phyloP scores from a whole-genome alignment of 2,329 filamentous ascomycete genomes.

The Exophiala lecanii-corni region DNA sequence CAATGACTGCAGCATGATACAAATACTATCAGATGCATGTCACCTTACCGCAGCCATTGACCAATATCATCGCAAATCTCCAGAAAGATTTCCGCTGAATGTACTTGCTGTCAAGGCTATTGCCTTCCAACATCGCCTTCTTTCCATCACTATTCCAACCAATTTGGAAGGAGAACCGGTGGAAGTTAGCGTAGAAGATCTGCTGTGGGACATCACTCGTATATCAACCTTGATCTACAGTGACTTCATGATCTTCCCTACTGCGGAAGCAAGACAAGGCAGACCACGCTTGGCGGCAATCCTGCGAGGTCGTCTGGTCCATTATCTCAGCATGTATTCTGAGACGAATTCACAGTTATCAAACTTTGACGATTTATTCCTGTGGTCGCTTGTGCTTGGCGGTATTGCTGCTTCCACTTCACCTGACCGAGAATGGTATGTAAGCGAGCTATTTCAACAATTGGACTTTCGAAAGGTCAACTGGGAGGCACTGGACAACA shows the following conservation, averaged over 20 bases:
- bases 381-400: constrained; percentile 6
- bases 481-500: not conserved
- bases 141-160: not conserved
- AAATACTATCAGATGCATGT: constrained; percentile 1
- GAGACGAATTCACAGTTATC: not conserved
- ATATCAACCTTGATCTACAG: constrained; percentile 4
- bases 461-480: constrained; percentile 22
- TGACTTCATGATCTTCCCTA: constrained; percentile 3
- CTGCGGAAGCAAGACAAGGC: not conserved
- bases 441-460: not conserved
- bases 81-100: not conserved
- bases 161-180: not conserved
- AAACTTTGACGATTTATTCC: not conserved
- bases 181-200: not conserved
- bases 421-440: constrained; percentile 1
- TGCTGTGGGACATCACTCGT: not conserved
- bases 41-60: constrained; percentile 3
- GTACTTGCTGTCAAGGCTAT: constrained; percentile 3
- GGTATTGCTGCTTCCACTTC: constrained; percentile 2
- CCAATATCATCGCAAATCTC: constrained; percentile 1
- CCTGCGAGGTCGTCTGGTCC: not conserved
- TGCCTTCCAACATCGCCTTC: constrained; percentile 5
- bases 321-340: not conserved
- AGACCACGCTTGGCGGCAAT: not conserved
- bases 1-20: not conserved